Conservation (phyloP, 1,139 yeast species). For the Suhomyces maxii region DNA sequence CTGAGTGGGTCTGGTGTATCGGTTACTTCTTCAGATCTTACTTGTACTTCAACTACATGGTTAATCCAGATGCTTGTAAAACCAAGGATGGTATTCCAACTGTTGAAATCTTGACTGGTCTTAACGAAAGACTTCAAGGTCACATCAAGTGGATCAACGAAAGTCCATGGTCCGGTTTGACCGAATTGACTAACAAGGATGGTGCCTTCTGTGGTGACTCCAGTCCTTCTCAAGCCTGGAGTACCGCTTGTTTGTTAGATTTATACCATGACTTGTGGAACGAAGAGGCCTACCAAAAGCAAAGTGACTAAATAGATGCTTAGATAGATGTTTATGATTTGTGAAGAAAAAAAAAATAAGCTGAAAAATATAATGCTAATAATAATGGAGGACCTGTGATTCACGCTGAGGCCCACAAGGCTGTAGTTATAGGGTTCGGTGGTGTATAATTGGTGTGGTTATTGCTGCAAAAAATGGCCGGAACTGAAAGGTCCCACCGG, state of each 20-base stretch:
- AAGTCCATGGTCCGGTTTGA: conserved; percentile 90
- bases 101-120: conserved; percentile 28
- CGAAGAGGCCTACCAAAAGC: conserved; percentile 1
- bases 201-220: conserved; percentile 82
- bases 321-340: background rate
- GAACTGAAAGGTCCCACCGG: too few species aligned
- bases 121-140: conserved; percentile 58
- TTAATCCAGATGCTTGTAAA: conserved; percentile 20
- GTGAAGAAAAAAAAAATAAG: background rate
- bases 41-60: conserved; percentile 50
- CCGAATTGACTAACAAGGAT: conserved; percentile 88
- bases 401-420: too few species aligned
- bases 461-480: too few species aligned
- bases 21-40: conserved; percentile 88
- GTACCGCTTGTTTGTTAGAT: conserved; percentile 81
- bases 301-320: background rate
- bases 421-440: too few species aligned
- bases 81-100: conserved; percentile 36
- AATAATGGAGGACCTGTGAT: too few species aligned
- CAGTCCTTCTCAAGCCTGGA: conserved; percentile 97
- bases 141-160: conserved; percentile 69
- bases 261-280: conserved; percentile 65
- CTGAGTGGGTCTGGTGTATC: conserved; percentile 95
- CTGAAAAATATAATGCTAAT: background rate
- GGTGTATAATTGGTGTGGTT: too few species aligned